A percentile compares a stretch with the other conserved stretches of the same genome.
phyloP scores from a whole-genome alignment of 768 basidiomycete species.

The Piloderma croceum region DNA sequence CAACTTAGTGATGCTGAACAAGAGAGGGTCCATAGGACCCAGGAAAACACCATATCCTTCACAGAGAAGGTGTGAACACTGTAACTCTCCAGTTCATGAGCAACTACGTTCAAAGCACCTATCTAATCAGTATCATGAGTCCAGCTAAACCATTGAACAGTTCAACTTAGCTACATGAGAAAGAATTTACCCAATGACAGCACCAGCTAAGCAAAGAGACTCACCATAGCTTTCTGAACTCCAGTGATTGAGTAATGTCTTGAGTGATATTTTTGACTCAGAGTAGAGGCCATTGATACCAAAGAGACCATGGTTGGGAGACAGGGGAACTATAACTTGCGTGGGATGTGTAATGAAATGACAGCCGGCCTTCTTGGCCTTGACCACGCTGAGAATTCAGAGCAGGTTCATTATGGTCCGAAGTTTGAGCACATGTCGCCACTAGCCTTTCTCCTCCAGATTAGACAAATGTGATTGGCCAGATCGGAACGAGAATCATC shows the following conservation, averaged over 20 bases:
- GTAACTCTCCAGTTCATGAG: slow-evolving; percentile 86
- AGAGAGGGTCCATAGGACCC: slow-evolving; percentile 96
- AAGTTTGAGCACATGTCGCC: no score
- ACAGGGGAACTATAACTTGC: slow-evolving; percentile 95
- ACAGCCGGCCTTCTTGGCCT: slow-evolving; percentile 95
- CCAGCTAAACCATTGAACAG: slow-evolving; percentile 52
- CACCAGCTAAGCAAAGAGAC: slow-evolving; percentile 95
- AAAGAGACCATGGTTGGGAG: slow-evolving; percentile 96
- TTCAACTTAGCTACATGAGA: slow-evolving; percentile 2
- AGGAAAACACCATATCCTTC: slow-evolving; percentile 99
- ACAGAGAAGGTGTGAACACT: slow-evolving; percentile 98
- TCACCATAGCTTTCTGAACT: slow-evolving; percentile 98
- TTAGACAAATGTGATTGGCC: no score
- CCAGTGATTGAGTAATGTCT: slow-evolving; percentile 98
- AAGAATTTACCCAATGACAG: slow-evolving; percentile 94
- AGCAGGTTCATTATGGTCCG: slow-evolving; percentile 96
- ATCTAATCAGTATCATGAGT: slow-evolving; percentile 97
- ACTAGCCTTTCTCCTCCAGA: no score
- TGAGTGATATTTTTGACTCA: slow-evolving; percentile 96
- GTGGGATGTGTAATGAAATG: slow-evolving; percentile 97
- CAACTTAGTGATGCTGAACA: slow-evolving; percentile 99
- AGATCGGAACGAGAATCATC: no score
- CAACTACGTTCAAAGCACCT: slow-evolving; percentile 91
- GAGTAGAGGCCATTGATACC: slow-evolving; percentile 98
- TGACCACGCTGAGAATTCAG: slow-evolving; percentile 93